Evolutionary conservation across 345 rosid species (phyloP).

Genomic region (Luvunga scandens): DNA sequence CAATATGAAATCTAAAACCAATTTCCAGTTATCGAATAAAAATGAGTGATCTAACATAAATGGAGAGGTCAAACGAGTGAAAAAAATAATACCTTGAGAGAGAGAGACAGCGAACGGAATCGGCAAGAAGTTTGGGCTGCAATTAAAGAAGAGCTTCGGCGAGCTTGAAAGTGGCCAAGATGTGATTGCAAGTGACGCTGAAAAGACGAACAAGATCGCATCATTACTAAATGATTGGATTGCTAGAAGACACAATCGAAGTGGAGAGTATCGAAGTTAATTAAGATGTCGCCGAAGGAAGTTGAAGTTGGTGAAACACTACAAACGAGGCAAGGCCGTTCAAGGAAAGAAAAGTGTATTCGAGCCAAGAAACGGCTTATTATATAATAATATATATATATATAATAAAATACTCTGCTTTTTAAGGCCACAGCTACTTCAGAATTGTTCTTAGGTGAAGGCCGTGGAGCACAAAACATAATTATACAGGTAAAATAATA

Average conservation of each 20-base stretch:
- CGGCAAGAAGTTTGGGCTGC: background rate
- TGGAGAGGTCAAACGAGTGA: background rate
- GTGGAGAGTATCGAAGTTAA: background rate
- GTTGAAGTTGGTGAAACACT: background rate
- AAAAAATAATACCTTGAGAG: background rate
- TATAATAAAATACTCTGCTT: too few relatives aligned
- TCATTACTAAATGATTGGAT: background rate
- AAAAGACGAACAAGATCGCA: constrained; percentile 32
- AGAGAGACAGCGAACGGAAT: constrained; percentile 3
- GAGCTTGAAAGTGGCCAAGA: background rate
- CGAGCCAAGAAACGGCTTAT: background rate
- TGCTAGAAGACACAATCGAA: background rate
- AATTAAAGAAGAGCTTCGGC: background rate
- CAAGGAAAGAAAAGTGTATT: background rate
- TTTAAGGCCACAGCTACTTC: too few relatives aligned
- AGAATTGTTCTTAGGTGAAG: too few relatives aligned
- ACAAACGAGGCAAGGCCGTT: background rate
- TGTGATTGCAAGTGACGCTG: background rate
- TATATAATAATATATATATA: background rate
- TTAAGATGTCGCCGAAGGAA: background rate
- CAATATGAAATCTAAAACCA: background rate
- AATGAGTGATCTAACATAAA: background rate
- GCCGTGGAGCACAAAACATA: too few relatives aligned
- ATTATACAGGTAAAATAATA: too few relatives aligned
- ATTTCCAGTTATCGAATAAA: too few relatives aligned